These are phyloP conservation scores for Endocalyx cinctus DNA, from an alignment of 2,329 filamentous ascomycete species.

Conservation along the genomic window DNA sequence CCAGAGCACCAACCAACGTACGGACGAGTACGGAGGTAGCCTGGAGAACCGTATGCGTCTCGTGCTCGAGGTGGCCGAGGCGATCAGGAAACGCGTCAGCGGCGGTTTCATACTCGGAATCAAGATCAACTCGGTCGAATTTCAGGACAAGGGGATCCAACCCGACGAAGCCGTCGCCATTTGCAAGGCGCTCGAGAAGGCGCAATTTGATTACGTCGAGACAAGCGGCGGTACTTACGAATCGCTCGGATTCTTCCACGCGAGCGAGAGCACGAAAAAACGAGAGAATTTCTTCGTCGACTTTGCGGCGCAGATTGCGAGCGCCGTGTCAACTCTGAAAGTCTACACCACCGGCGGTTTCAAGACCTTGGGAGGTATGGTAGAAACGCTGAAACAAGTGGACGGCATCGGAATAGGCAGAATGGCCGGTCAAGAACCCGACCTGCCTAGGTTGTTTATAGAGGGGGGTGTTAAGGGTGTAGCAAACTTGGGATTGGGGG, in stretches of 20 bases:
- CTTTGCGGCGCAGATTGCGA: slow-evolving; percentile 45
- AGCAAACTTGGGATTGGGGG: slow-evolving; percentile 39
- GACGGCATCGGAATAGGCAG: slow-evolving; percentile 53
- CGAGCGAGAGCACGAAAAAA: slow-evolving; percentile 48
- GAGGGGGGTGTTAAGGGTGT: slow-evolving; percentile 42
- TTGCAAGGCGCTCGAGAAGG: slow-evolving; percentile 41
- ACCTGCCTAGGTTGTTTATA: slow-evolving; percentile 39
- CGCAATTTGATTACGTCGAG: slow-evolving; percentile 52
- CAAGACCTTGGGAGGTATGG: slow-evolving; percentile 47
- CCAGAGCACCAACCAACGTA: slow-evolving; percentile 43
- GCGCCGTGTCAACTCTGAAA: slow-evolving; percentile 41
- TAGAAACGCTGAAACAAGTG: slow-evolving; percentile 43
- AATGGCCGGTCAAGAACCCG: slow-evolving; percentile 43
- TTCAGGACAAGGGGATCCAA: slow-evolving; percentile 37
- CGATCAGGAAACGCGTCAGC: slow-evolving; percentile 29
- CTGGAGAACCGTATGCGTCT: slow-evolving; percentile 42
- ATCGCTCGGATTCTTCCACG: slow-evolving; percentile 42
- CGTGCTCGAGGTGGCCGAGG: slow-evolving; percentile 40
- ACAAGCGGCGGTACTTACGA: slow-evolving; percentile 56
- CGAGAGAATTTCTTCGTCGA: slow-evolving; percentile 54
- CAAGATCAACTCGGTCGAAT: slow-evolving; percentile 56
- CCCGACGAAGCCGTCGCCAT: slow-evolving; percentile 45
- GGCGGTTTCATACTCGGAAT: slow-evolving; percentile 44
- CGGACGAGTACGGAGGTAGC: slow-evolving; percentile 44
- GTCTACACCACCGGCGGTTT: slow-evolving; percentile 51